Base-by-base conservation (phyloP, 306 rosid species). In the Pterocarpus macrocarpus region DNA sequence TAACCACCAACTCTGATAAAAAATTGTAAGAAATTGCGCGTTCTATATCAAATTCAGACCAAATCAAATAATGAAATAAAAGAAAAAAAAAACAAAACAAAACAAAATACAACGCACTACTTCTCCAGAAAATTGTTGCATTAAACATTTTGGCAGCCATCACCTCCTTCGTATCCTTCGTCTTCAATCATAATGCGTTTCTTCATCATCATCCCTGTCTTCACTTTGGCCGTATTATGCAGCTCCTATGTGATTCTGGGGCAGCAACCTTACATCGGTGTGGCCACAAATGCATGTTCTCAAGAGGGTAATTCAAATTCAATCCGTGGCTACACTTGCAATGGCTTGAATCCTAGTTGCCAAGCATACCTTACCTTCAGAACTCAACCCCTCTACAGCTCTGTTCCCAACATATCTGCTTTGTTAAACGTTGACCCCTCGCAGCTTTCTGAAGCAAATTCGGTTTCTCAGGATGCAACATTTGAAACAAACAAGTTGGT, bases 301-400 rank as follows among this genome's bases (percentile, higher is more conserved):
- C 71, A 62, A 64, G 16, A 47, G 39, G 64, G 88, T 16, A 78
- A 52, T 8, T 66, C 87, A 35, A 80, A 71, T 17, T 88, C 94
- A 4, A 85, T 79, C 66, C 80, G 53, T 9, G 97, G 97, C 12
- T 92, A 90, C 85, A 75, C 35, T 66, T 90, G 90, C 70, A 86
- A 88, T 71, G 87, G 91, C 39, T 33, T 45, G 0, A 84, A 82
- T 69, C 83, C 41, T 13, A 90, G 76, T 53, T 92, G 94, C 88
- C 89, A 84, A 35, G 41, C 92, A 36, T 92, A 87, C 64, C 87
- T 92, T 74, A 92, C 92, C 64, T 92, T 90, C 87, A 84, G 91
- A 75, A 70, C 94, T 13, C 85, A 65, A 53, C 75, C 90, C 56
- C 81, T 87, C 12, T 87, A 85, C 76, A 84, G 73, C 87, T 55